Conservation (phyloP, 257 asterid species). For the Nicotiana knightiana region DNA sequence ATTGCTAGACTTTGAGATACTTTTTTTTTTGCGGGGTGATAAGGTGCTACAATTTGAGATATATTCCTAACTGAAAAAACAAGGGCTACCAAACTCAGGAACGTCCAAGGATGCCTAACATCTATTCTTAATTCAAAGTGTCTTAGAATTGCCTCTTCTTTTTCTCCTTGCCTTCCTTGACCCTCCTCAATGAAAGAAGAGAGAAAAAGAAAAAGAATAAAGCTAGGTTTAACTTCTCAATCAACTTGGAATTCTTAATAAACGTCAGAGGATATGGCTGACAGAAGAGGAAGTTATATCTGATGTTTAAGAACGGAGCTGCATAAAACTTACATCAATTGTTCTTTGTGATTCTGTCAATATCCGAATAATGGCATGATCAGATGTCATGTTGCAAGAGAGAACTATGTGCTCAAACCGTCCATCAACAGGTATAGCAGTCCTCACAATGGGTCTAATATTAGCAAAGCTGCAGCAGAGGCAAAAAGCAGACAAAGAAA, state of each 20-base stretch:
- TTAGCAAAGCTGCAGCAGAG: constrained; percentile 53
- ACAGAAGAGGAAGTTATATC: not conserved
- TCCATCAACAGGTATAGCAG: constrained; percentile 97
- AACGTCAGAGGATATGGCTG: not conserved
- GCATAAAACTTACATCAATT: constrained; percentile 52
- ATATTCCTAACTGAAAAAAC: not conserved
- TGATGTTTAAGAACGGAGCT: not conserved
- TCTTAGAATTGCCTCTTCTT: not conserved
- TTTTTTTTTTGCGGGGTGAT: too few relatives aligned
- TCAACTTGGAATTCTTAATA: not conserved
- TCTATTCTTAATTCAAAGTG: not conserved
- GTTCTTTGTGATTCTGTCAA: constrained; percentile 71
- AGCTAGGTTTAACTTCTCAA: not conserved
- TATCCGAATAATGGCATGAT: constrained; percentile 73
- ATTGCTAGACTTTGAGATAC: too few relatives aligned
- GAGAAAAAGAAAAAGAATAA: not conserved
- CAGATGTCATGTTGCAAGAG: constrained; percentile 78
- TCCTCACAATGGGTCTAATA: constrained; percentile 64
- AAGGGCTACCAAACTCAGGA: not conserved
- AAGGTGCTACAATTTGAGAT: not conserved
- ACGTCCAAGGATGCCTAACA: not conserved
- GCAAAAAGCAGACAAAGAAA: not conserved
- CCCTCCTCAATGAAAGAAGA: not conserved
- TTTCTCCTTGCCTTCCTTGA: not conserved
- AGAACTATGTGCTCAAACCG: constrained; percentile 95